These are phyloP conservation scores for Starmerella scarabaei DNA, from an alignment of 805 yeast species.

Conservation along the genomic window DNA sequence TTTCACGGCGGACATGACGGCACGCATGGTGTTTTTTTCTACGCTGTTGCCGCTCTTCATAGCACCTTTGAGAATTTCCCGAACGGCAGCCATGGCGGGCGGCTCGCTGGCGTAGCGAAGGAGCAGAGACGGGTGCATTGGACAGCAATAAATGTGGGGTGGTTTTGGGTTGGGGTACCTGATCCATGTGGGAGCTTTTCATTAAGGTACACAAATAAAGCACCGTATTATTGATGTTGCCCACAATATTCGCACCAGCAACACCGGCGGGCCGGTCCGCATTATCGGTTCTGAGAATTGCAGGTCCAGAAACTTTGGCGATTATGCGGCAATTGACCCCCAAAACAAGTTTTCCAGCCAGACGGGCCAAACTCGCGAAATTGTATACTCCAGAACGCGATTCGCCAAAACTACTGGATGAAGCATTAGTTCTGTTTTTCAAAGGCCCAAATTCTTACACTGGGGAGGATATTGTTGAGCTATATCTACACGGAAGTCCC, in stretches of 20 bases:
- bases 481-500: constrained; percentile 89
- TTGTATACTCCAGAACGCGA: constrained; percentile 30
- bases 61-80: constrained; percentile 36
- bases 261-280: constrained; percentile 76
- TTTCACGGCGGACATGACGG: constrained; percentile 27
- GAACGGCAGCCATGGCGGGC: constrained; percentile 28
- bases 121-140: constrained; percentile 7
- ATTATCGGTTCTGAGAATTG: constrained; percentile 67
- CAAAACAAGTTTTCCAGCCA: constrained; percentile 32
- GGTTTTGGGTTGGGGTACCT: background rate
- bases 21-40: constrained; percentile 24
- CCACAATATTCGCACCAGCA: constrained; percentile 84
- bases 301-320: constrained; percentile 44
- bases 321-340: constrained; percentile 15
- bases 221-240: constrained; percentile 20
- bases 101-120: constrained; percentile 22
- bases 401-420: constrained; percentile 43
- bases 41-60: constrained; percentile 36
- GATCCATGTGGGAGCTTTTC: background rate
- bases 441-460: constrained; percentile 69
- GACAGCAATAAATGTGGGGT: background rate
- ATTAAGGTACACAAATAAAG: background rate
- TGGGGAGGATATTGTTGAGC: constrained; percentile 79
- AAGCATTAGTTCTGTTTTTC: constrained; percentile 60
- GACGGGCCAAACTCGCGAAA: constrained; percentile 47